Evolutionary conservation across 164 flowering plant genomes (phyloP).

Genomic region (Magnolia changhungtana): DNA sequence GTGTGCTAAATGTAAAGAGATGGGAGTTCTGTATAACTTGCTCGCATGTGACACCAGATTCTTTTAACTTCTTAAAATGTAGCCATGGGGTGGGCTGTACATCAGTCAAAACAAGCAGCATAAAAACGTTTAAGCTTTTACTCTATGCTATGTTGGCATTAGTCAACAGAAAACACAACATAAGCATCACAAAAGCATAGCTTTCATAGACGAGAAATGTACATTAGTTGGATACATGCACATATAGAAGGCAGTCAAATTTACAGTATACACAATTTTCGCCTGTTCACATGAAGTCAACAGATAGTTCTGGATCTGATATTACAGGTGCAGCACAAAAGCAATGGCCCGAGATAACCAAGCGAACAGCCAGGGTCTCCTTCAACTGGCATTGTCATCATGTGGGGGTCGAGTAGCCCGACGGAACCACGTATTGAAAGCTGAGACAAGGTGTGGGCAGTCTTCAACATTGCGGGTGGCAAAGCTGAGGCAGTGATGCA

Average conservation of each 20-base stretch:
- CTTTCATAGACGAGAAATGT: too few species aligned
- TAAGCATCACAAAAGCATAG: too few species aligned
- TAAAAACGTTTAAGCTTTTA: too few species aligned
- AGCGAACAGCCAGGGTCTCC: not conserved
- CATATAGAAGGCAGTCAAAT: not conserved
- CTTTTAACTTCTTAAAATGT: too few species aligned
- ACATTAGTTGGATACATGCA: too few species aligned
- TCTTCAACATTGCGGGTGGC: slow-evolving; percentile 85
- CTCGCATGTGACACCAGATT: too few species aligned
- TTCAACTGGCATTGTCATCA: slow-evolving; percentile 1
- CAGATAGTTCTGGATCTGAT: not conserved
- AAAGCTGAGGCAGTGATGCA: slow-evolving; percentile 85
- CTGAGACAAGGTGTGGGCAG: slow-evolving; percentile 77
- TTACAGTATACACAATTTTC: not conserved
- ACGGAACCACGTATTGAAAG: slow-evolving; percentile 93
- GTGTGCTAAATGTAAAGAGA: too few species aligned
- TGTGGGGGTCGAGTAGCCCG: slow-evolving; percentile 55
- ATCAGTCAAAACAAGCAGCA: too few species aligned
- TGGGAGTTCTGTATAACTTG: too few species aligned
- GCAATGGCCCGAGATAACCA: not conserved
- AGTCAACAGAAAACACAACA: too few species aligned
- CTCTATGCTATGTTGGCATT: too few species aligned
- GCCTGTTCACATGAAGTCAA: not conserved
- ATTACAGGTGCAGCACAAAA: not conserved
- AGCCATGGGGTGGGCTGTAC: too few species aligned